Percentiles rank a stretch among this genome's conserved stretches.
These are phyloP conservation scores for Lyophyllum shimeji DNA, from an alignment of 768 basidiomycete genomes.

Conservation along the genomic window DNA sequence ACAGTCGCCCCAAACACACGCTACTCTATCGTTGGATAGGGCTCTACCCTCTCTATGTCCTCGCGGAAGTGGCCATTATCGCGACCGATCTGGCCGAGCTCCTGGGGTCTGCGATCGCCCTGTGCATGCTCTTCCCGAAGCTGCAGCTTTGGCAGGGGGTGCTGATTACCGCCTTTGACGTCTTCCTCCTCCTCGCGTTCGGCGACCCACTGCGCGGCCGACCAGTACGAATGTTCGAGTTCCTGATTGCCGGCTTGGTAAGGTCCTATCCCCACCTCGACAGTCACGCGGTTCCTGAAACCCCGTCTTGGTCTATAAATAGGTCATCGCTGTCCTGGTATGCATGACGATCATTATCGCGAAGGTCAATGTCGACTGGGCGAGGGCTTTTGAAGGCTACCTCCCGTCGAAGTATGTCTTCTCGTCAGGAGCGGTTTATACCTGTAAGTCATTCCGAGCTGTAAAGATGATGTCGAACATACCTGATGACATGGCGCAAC, in stretches of 20 bases:
- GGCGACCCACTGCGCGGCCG: conserved; percentile 67
- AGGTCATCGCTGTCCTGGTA: conserved; percentile 72
- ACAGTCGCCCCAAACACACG: conserved; percentile 62
- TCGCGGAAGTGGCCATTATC: conserved; percentile 72
- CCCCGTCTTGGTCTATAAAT: conserved; percentile 14
- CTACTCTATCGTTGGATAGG: conserved; percentile 55
- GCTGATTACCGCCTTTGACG: conserved; percentile 66
- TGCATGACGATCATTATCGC: conserved; percentile 80
- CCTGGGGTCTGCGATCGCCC: conserved; percentile 77
- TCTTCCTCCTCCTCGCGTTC: conserved; percentile 67
- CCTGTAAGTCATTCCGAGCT: conserved; percentile 41
- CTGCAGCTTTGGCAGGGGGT: conserved; percentile 73
- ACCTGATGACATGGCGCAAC: not conserved
- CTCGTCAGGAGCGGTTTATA: conserved; percentile 57
- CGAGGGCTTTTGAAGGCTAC: conserved; percentile 69
- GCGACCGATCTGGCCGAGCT: conserved; percentile 82
- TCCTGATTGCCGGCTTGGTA: conserved; percentile 62
- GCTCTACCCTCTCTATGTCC: conserved; percentile 63
- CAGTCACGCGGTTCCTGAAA: not conserved
- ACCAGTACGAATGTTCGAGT: conserved; percentile 70
- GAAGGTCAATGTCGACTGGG: conserved; percentile 71
- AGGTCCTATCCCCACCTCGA: conserved; percentile 19
- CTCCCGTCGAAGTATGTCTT: conserved; percentile 70
- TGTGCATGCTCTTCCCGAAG: conserved; percentile 70
- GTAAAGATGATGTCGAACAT: not conserved